Base-by-base conservation (phyloP, 1,284 basidiomycete genomes). In the Puccinia triticina region DNA sequence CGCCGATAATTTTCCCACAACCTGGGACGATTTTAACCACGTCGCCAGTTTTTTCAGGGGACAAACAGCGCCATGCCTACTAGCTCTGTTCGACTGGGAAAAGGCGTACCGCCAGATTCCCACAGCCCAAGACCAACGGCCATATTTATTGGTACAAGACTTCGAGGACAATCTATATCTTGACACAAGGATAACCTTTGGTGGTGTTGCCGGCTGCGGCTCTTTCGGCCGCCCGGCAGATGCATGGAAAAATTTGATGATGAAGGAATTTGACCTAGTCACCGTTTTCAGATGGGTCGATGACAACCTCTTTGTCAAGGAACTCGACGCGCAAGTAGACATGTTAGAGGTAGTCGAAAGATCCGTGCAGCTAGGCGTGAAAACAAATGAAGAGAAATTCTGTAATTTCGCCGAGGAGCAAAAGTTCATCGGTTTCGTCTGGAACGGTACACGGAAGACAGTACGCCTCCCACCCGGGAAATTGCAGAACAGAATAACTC, bases 401-500 rank as follows among this genome's bases (percentile, higher is more conserved):
- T 23, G 1, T 12, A 3, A 74, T 26, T 74, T 74, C 26, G 46
- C 43, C 1, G n/a, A 26, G 1, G 48, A 74, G 26, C 72, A 74
- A 29, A 74, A 74, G 34, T 74, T 74, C 26, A 48, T 74, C 26
- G 72, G 72, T 29, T 74, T 74, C 34, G 53, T 74, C 14, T 74
- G 72, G 72, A 74, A 74, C 26, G 48, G 72, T 46, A 46, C 8
- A 14, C 14, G 43, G 14, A 14, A 46, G 43, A n/a, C n/a, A n/a
- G n/a, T n/a, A n/a, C n/a, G n/a, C n/a, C n/a, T n/a, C n/a, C n/a
- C n/a, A n/a, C n/a, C 8, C 43, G 43, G 14, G 43, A 46, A n/a
- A n/a, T n/a, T n/a, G n/a, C n/a, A n/a, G n/a, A n/a, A n/a, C n/a
- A n/a, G n/a, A n/a, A n/a, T n/a, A n/a, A n/a, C n/a, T 14, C 43